phyloP scores from a whole-genome alignment of 2,329 filamentous ascomycete genomes.

The Apiospora pterosperma region DNA sequence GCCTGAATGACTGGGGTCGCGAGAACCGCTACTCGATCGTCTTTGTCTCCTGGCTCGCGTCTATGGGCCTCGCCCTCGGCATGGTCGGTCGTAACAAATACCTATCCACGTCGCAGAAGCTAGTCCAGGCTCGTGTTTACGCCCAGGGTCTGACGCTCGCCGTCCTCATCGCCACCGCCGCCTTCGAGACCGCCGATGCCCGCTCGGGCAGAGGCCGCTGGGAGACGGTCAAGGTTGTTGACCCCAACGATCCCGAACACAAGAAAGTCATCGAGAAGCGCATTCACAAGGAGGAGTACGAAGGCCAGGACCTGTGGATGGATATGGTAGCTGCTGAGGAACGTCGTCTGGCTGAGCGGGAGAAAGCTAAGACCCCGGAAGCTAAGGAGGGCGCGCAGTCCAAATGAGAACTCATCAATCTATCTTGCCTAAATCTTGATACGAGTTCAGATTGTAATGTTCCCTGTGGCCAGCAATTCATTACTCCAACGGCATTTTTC shows the following conservation, averaged over 20 bases:
- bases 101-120: constrained; percentile 74
- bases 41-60: constrained; percentile 74
- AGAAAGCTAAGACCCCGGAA: constrained; percentile 13
- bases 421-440: not conserved
- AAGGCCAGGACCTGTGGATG: constrained; percentile 91
- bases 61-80: constrained; percentile 71
- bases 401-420: not conserved
- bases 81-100: constrained; percentile 76
- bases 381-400: not conserved
- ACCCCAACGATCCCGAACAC: constrained; percentile 79
- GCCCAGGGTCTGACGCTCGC: constrained; percentile 85
- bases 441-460: not conserved
- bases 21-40: constrained; percentile 87
- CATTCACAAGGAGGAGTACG: constrained; percentile 82
- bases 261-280: constrained; percentile 82
- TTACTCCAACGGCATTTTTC: not conserved
- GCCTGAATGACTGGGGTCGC: constrained; percentile 68
- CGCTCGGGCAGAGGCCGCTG: constrained; percentile 72
- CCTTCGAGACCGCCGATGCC: constrained; percentile 77
- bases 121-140: constrained; percentile 93
- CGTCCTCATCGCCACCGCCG: constrained; percentile 77
- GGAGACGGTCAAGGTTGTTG: constrained; percentile 79
- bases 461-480: not conserved
- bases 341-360: constrained; percentile 44
- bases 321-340: constrained; percentile 85